Evolutionary conservation across 2,329 filamentous ascomycete genomes (phyloP), one percentile per base, ranked within the genome.

Genomic region (Domatiomyces catenatus): DNA sequence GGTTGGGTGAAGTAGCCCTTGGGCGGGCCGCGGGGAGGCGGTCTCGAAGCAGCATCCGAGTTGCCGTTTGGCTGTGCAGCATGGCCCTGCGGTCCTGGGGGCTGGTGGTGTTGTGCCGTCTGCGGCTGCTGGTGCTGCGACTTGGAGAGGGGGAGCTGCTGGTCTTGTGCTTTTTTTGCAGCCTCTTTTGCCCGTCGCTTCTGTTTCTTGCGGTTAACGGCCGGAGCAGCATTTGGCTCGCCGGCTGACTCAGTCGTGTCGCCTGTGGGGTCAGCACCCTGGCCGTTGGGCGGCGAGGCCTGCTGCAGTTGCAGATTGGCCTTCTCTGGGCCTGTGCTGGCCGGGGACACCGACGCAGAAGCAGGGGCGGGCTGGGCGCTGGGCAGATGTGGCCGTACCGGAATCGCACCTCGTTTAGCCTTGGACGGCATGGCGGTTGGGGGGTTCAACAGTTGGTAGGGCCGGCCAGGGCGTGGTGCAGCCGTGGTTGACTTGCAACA

Each of bases 161-260:
- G 71, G 28, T 74, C 74, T 44, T 75, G 79, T 26, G 77, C 77
- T 63, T 83, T 79, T 54, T 82, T 83, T 28, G 86, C 84, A 32
- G 84, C 84, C 68, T 79, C 74, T 66, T 95, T 95, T 63, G 86
- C 83, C 58, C 89, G 79, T 59, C 89, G 80, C 74, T 94, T 95
- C 67, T 92, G 85, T 73, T 95, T 96, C 75, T 95, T 95, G 64
- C 86, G 81, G 69, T 94, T 95, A 48, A 89, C 83, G 7, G 73
- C 63, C 44, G 71, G 72, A 44, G 72, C 43, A 2, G 47, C 26
- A 18, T 52, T 42, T 43, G 52, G 54, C 49, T 58, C 58, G 39
- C 54, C 54, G 39, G 54, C 56, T 5, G 59, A 60, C 50, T 59
- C 55, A 44, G 54, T 59, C 42, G 54, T 60, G 53, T 64, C 63